Conservation (phyloP, 352 stramenopile genomes). For the Pythium oligandrum region DNA sequence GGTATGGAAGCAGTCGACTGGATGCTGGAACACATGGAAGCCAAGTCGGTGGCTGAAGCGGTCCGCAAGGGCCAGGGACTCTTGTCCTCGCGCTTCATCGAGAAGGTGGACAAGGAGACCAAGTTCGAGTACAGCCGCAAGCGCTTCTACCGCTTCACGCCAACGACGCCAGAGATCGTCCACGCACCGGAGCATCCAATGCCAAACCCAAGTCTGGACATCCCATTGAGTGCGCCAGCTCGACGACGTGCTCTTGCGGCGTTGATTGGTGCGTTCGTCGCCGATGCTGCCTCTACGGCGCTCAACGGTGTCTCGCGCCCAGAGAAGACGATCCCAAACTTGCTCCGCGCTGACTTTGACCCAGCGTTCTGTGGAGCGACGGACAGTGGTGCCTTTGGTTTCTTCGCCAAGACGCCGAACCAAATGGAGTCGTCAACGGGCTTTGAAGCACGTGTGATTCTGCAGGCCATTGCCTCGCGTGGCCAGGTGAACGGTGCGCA, state of each 20-base stretch:
- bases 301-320: constrained; percentile 74
- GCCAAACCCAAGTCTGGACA: constrained; percentile 49
- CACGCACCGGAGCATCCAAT: constrained; percentile 36
- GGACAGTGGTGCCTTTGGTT: constrained; percentile 32
- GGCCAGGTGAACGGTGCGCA: constrained; percentile 67
- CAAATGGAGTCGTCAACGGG: constrained; percentile 74
- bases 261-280: constrained; percentile 72
- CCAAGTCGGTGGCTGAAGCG: constrained; percentile 71
- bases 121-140: constrained; percentile 86
- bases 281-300: constrained; percentile 68
- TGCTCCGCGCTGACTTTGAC: constrained; percentile 68
- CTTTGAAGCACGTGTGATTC: constrained; percentile 70
- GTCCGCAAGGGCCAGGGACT: constrained; percentile 78
- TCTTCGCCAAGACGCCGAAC: constrained; percentile 22
- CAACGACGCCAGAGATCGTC: constrained; percentile 73
- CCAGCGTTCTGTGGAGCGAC: constrained; percentile 70
- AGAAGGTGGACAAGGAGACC: constrained; percentile 78
- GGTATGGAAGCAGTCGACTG: constrained; percentile 83
- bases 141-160: constrained; percentile 74
- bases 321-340: constrained; percentile 75
- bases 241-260: constrained; percentile 56
- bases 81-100: constrained; percentile 61
- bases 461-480: constrained; percentile 66
- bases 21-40: constrained; percentile 85
- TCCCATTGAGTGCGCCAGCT: constrained; percentile 56